Percentiles rank a stretch among this genome's conserved stretches.
phyloP scores from a whole-genome alignment of 495 filamentous ascomycete genomes.

The Penicillium canescens region DNA sequence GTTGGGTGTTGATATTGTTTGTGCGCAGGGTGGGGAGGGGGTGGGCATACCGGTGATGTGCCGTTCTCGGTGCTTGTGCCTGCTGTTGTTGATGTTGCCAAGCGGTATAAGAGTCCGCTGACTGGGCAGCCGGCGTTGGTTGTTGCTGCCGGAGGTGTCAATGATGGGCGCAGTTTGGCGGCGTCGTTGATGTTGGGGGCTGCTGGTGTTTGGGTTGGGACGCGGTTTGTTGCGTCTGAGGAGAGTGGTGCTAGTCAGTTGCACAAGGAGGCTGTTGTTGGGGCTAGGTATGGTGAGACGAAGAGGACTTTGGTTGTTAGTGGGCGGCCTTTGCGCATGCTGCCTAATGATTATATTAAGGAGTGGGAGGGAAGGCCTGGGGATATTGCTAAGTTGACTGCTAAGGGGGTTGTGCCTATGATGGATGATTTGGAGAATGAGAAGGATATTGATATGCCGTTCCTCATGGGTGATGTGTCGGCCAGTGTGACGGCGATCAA shows the following conservation, averaged over 20 bases:
- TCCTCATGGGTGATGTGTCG: slow-evolving; percentile 93
- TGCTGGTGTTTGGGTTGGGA: slow-evolving; percentile 79
- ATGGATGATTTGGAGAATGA: slow-evolving; percentile 76
- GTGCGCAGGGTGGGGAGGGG: slow-evolving; percentile 77
- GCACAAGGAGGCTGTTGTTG: slow-evolving; percentile 82
- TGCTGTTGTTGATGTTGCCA: slow-evolving; percentile 72
- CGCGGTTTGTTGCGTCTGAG: slow-evolving; percentile 74
- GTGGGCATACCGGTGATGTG: slow-evolving; percentile 79
- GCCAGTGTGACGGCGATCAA: slow-evolving; percentile 71
- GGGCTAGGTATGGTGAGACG: slow-evolving; percentile 72
- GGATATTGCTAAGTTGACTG: slow-evolving; percentile 70
- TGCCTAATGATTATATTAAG: slow-evolving; percentile 77
- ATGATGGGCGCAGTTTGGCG: slow-evolving; percentile 70
- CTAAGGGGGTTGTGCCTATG: slow-evolving; percentile 73
- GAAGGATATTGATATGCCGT: slow-evolving; percentile 77
- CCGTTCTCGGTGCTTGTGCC: slow-evolving; percentile 72
- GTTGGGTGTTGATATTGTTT: slow-evolving; percentile 80
- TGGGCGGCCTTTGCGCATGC: slow-evolving; percentile 76
- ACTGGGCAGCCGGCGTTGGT: slow-evolving; percentile 60
- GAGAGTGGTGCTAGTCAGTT: slow-evolving; percentile 75
- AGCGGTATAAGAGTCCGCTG: slow-evolving; percentile 55
- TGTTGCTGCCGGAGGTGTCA: slow-evolving; percentile 75
- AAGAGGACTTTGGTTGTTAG: slow-evolving; percentile 74
- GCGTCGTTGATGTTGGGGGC: slow-evolving; percentile 73
- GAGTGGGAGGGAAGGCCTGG: slow-evolving; percentile 74